Conservation (phyloP, 139 green algal genomes). For the Zygnema cylindricum region DNA sequence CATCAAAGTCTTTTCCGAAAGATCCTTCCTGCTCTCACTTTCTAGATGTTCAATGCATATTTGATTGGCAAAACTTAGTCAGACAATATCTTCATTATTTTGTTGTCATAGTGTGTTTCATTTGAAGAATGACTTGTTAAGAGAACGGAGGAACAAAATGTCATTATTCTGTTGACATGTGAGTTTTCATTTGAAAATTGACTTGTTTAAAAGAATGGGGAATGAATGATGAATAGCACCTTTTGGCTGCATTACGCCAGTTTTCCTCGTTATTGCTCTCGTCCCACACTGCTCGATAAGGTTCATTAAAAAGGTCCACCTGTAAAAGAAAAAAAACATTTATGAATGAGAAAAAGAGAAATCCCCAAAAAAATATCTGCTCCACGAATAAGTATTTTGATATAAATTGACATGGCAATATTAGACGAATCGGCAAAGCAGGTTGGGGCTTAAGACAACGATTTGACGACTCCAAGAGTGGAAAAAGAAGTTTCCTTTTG, state of each 20-base stretch:
- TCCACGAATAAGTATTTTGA: background rate
- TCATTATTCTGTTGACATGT: background rate
- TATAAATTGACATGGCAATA: no score
- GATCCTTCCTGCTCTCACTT: no score
- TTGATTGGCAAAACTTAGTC: no score
- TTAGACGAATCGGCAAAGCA: no score
- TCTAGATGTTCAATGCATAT: no score
- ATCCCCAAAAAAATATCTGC: no score
- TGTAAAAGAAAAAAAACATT: background rate
- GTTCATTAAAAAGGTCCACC: conserved; percentile 47
- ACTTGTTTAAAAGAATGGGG: background rate
- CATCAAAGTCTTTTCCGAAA: no score
- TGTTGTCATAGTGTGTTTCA: background rate
- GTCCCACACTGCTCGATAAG: background rate
- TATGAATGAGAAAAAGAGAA: no score
- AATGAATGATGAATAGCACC: background rate
- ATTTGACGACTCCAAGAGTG: no score
- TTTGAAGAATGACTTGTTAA: background rate
- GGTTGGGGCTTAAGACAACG: no score
- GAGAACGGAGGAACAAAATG: background rate
- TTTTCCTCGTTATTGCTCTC: conserved; percentile 6
- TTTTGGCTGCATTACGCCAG: conserved; percentile 34
- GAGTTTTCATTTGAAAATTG: background rate
- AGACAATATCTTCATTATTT: background rate
- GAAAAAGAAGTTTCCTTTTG: background rate